Percentiles rank a stretch among this genome's conserved stretches.
These are phyloP conservation scores for Strigomonas culicis DNA, from an alignment of 208 protist species.

Conservation along the genomic window DNA sequence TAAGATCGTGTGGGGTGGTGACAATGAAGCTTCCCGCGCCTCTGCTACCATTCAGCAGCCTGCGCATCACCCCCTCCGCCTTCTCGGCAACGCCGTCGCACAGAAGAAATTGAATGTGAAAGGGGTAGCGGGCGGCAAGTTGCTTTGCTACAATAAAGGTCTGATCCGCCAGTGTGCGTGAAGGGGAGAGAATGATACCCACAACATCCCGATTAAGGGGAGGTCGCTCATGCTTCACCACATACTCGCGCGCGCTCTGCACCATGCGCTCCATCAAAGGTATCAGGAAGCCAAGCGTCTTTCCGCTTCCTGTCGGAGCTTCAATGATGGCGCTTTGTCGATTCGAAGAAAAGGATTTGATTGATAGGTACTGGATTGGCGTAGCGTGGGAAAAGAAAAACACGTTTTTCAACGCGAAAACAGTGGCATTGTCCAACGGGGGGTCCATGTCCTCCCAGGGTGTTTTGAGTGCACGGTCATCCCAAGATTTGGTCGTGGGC, in stretches of 20 bases:
- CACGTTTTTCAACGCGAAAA: constrained; percentile 85
- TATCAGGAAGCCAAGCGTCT: constrained; percentile 95
- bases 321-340: constrained; percentile 89
- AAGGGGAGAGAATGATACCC: constrained; percentile 80
- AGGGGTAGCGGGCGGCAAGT: constrained; percentile 62
- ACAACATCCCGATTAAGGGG: constrained; percentile 64
- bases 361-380: constrained; percentile 73
- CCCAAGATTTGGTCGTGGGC: constrained; percentile 78
- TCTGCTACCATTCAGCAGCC: constrained; percentile 39
- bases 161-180: constrained; percentile 77
- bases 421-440: constrained; percentile 56
- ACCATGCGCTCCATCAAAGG: constrained; percentile 83
- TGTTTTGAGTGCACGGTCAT: constrained; percentile 67
- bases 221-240: constrained; percentile 37
- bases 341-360: constrained; percentile 38
- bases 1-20: constrained; percentile 74
- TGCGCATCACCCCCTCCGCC: constrained; percentile 28
- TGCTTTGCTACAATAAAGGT: constrained; percentile 79
- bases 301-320: constrained; percentile 96
- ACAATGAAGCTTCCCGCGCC: constrained; percentile 75
- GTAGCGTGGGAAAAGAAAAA: constrained; percentile 92
- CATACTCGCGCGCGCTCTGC: constrained; percentile 45
- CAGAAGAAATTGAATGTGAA: constrained; percentile 69
- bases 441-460: constrained; percentile 82
- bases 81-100: constrained; percentile 72